Conservation (phyloP, 331 rosid species). For the Acacia pycnantha region DNA sequence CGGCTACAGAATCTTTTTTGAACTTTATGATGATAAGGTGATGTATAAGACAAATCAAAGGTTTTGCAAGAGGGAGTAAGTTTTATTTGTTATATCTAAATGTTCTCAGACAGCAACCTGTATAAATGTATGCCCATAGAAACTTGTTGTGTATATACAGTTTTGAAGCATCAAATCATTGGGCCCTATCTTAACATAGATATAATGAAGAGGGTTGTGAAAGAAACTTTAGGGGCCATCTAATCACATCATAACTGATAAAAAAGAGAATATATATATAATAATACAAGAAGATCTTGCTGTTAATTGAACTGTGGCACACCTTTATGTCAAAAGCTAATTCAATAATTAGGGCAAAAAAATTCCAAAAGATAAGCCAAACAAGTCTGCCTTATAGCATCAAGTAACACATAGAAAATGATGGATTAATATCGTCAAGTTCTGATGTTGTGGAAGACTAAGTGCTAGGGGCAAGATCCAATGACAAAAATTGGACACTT, state of each 20-base stretch:
- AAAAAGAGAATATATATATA: slow-evolving; percentile 12
- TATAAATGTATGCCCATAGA: background rate
- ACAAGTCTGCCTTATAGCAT: background rate
- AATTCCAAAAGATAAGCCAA: slow-evolving; percentile 31
- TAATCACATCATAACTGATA: slow-evolving; percentile 42
- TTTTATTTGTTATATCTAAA: background rate
- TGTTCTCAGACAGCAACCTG: background rate
- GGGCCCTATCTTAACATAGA: slow-evolving; percentile 15
- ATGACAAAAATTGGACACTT: slow-evolving; percentile 6
- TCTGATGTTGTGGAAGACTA: slow-evolving; percentile 26
- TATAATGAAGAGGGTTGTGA: slow-evolving; percentile 27
- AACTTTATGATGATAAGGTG: background rate
- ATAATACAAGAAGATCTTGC: slow-evolving; percentile 12
- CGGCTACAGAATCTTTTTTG: background rate
- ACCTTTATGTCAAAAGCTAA: slow-evolving; percentile 35
- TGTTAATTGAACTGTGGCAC: slow-evolving; percentile 29
- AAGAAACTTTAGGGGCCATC: slow-evolving; percentile 44
- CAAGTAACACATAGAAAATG: slow-evolving; percentile 12
- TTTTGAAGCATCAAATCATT: slow-evolving; percentile 23
- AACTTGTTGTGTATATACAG: background rate
- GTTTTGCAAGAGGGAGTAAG: background rate
- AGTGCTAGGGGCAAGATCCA: slow-evolving; percentile 34
- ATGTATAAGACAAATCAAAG: background rate
- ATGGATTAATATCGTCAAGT: slow-evolving; percentile 29
- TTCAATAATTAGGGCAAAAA: slow-evolving; percentile 35